A percentile compares a stretch with the other conserved stretches of the same genome.
Evolutionary conservation across 176 grass and related monocot genomes (phyloP).

Genomic region (Ananas comosus): DNA sequence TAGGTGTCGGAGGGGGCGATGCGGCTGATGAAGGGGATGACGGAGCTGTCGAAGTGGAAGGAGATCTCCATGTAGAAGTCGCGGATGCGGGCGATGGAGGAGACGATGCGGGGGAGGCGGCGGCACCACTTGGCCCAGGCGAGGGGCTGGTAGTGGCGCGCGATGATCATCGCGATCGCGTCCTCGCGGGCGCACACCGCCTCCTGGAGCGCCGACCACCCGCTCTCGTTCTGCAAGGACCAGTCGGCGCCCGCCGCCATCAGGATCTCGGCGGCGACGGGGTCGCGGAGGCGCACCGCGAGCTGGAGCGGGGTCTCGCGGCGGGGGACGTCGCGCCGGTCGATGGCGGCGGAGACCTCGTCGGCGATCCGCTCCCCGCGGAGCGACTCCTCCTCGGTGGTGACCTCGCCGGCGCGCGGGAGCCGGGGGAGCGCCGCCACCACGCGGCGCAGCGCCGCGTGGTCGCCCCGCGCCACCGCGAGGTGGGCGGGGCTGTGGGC

Average conservation of each 20-base stretch:
- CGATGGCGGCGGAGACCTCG: conserved; percentile 54
- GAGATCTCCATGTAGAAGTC: conserved; percentile 99
- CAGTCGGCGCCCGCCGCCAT: conserved; percentile 88
- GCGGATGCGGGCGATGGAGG: conserved; percentile 54
- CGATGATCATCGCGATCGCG: conserved; percentile 75
- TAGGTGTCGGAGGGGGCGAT: conserved; percentile 95
- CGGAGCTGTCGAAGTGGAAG: conserved; percentile 98
- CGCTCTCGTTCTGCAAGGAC: conserved; percentile 89
- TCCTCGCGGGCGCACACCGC: conserved; percentile 83
- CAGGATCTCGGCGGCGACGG: conserved; percentile 64
- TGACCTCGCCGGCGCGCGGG: conserved; percentile 59
- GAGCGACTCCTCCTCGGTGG: conserved; percentile 56
- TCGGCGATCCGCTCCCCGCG: conserved; percentile 56
- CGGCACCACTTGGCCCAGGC: conserved; percentile 99
- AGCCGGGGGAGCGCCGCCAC: conserved; percentile 45
- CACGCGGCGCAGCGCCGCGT: conserved; percentile 37
- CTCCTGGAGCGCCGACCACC: conserved; percentile 92
- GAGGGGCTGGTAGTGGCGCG: conserved; percentile 88
- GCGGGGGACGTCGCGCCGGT: conserved; percentile 76
- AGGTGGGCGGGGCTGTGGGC: conserved; percentile 68
- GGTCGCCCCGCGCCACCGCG: conserved; percentile 67
- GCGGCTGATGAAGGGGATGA: conserved; percentile 89
- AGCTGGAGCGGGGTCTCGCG: conserved; percentile 91
- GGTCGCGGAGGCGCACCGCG: conserved; percentile 74
- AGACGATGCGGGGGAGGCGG: conserved; percentile 69